Base-by-base conservation (phyloP, 2,329 filamentous ascomycete genomes). In the Monilinia fructicola region DNA sequence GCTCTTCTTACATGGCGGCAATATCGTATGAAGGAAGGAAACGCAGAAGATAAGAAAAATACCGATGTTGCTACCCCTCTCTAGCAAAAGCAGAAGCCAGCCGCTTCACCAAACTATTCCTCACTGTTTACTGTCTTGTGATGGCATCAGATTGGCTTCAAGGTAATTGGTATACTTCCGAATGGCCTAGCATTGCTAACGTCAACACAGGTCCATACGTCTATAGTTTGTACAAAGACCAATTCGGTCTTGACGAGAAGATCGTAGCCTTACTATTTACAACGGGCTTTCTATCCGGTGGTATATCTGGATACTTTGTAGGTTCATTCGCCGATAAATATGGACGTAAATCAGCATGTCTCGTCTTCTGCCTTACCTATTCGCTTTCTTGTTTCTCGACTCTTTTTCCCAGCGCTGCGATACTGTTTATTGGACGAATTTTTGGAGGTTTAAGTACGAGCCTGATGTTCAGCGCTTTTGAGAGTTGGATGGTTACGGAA, bases 401-500 rank as follows among this genome's bases (percentile, higher is more conserved):
- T 61, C 76, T 86, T 38, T 79, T 79, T 59, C 75, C 78, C 38
- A 73, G 76, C 50, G 66, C 81, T 1, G 73, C 76, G 5, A 62
- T 84, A 14, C 77, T 88, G 6, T 82, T 86, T 64, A 65, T 79
- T 1, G 85, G 85, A 16, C 79, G 85, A 59, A 74, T 83, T 0
- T 78, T 86, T 4, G 84, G 83, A 28, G 85, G 85, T 0, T 68
- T 87, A 55, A 82, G 81, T 38, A 84, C 84, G 44, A 85, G 83
- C 35, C 74, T 87, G 52, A 78, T 87, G 40, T 87, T 84, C 77
- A 85, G 81, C 54, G 83, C 81, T 6, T 87, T 87, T 69, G 85
- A 88, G 74, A 84, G 82, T 71, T 88, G 85, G 85, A 84, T 87
- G 78, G 81, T 87, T 38, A 81, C 83, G 56, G 84, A 87, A 71